A percentile compares a stretch with the other conserved stretches of the same genome.
These are phyloP conservation scores for Allium sativum DNA, from an alignment of 106 monocot genomes.

Conservation along the genomic window DNA sequence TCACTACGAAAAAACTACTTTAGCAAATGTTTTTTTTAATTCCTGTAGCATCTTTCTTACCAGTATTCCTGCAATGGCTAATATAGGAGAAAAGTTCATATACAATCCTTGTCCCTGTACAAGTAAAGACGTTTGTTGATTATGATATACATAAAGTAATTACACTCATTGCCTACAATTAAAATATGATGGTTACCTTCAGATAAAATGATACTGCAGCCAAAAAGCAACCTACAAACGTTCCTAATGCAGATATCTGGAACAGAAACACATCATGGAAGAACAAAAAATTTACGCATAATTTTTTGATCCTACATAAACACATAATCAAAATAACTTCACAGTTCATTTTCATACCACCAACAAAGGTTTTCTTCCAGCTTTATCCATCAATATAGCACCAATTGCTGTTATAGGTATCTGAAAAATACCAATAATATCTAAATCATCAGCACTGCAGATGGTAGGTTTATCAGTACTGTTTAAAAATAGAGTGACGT, in stretches of 20 bases:
- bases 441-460: background rate
- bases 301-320: too few species aligned
- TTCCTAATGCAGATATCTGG: slow-evolving; percentile 62
- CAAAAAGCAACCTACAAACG: slow-evolving; percentile 37
- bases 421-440: slow-evolving; percentile 8
- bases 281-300: too few species aligned
- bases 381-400: slow-evolving; percentile 50
- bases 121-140: background rate
- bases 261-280: background rate
- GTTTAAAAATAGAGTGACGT: too few species aligned
- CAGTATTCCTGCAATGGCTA: slow-evolving; percentile 52
- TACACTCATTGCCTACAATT: background rate
- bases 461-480: background rate
- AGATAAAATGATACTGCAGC: slow-evolving; percentile 49
- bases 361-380: slow-evolving; percentile 59
- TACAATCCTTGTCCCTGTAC: slow-evolving; percentile 31
- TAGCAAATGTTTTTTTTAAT: background rate
- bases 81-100: slow-evolving; percentile 22
- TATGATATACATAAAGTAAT: background rate
- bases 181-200: slow-evolving; percentile 20
- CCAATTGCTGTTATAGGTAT: slow-evolving; percentile 42
- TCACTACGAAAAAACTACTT: background rate
- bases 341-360: slow-evolving; percentile 24
- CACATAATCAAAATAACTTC: too few species aligned
- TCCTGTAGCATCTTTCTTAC: slow-evolving; percentile 18